Base-by-base conservation (phyloP, 2,329 filamentous ascomycete genomes). In the Knufia fluminis region DNA sequence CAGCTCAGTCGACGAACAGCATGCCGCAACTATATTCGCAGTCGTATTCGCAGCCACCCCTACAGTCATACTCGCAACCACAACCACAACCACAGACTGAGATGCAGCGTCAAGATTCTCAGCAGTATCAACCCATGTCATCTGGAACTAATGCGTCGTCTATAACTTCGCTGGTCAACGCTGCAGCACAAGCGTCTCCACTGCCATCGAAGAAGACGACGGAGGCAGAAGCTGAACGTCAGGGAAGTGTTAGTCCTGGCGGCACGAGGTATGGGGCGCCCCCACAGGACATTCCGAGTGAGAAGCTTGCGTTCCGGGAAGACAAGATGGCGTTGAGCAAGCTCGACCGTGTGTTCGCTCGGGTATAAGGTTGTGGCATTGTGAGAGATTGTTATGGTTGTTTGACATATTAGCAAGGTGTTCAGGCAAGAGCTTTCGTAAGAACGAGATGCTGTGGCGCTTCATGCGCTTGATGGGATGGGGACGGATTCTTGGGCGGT, bases 261-360 rank as follows among this genome's bases (percentile, higher is more conserved):
- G 46, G 64, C 10, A 59, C 48, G 19, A 58, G 49, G 50, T 62
- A 60, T 16, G 57, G 58, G 3, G 68, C 69, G 19, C 70, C 70
- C 26, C 71, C 75, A 6, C 71, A 73, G 48, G 76, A 78, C 58
- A 78, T 79, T 44, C 75, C 75, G 6, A 75, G 70, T 45, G 73
- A 77, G 52, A 78, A 78, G 55, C 65, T 78, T 22, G 75, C 72
- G 3, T 79, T 77, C 43, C 71, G 74, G 16, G 82, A 86, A 62
- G 83, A 86, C 56, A 75, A 75, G 53, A 72, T 81, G 56, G 82
- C 81, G 1, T 64, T 86, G 40, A 74, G 79, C 54, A 80, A 85
- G 61, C 68, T 87, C 44, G 79, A 87, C 64, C 66, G 70, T 19
- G 73, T 71, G 1, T 76, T 76, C 49, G 56, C 56, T 47, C 67